A percentile compares a stretch with the other conserved stretches of the same genome.
Conservation (phyloP, 1,139 yeast species). For the Petasospora rhodanensis region DNA sequence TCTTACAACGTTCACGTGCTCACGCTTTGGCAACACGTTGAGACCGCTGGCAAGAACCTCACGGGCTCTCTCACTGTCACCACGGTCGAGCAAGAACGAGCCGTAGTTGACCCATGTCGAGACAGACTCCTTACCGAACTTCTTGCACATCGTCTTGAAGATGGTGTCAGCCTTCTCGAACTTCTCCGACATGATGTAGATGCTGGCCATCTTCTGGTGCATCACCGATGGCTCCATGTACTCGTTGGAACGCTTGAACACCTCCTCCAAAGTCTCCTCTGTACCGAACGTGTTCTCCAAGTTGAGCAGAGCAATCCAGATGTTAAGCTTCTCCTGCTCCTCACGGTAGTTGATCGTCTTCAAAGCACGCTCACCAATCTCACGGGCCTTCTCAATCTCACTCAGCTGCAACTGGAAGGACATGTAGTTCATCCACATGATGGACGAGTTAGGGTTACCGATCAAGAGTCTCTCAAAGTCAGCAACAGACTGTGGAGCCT, state of each 20-base stretch:
- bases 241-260: constrained; percentile 80
- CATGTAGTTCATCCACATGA: constrained; percentile 97
- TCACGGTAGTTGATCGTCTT: constrained; percentile 88
- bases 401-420: constrained; percentile 93
- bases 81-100: constrained; percentile 62
- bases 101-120: constrained; percentile 80
- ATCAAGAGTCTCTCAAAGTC: constrained; percentile 90
- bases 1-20: constrained; percentile 75
- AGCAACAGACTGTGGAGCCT: constrained; percentile 85
- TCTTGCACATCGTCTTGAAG: constrained; percentile 67
- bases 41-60: constrained; percentile 69
- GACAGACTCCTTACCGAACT: constrained; percentile 65
- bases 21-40: constrained; percentile 65
- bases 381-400: constrained; percentile 92
- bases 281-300: constrained; percentile 93
- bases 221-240: constrained; percentile 84
- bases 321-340: constrained; percentile 87
- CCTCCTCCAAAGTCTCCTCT: constrained; percentile 72
- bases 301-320: constrained; percentile 94
- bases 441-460: constrained; percentile 91
- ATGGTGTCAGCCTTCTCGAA: constrained; percentile 63
- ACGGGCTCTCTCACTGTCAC: constrained; percentile 56
- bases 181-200: constrained; percentile 71
- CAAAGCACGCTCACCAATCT: constrained; percentile 86
- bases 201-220: constrained; percentile 75